Evolutionary conservation across 805 yeast species (phyloP).

Genomic region (Starmerella sirachaensis): DNA sequence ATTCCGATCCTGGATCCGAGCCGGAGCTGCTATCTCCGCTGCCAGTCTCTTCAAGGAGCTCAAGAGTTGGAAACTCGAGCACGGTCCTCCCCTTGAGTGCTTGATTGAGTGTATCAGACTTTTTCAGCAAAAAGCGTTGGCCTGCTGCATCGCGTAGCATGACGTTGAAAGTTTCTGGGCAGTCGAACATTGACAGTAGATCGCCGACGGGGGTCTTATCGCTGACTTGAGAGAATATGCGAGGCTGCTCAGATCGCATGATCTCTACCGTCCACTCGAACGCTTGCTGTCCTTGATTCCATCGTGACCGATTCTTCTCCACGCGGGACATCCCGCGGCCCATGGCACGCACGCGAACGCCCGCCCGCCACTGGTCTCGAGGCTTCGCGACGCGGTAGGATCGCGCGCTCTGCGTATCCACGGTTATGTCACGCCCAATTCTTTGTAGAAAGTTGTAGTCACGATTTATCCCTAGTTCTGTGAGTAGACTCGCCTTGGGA

Average conservation of each 20-base stretch:
- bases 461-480: conserved; percentile 44
- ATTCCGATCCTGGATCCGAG: conserved; percentile 16
- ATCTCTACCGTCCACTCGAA: conserved; percentile 73
- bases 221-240: conserved; percentile 14
- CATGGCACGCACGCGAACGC: conserved; percentile 48
- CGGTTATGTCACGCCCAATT: conserved; percentile 47
- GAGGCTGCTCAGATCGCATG: conserved; percentile 11
- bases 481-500: conserved; percentile 37
- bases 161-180: conserved; percentile 10
- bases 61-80: conserved; percentile 66
- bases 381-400: conserved; percentile 22
- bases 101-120: conserved; percentile 33
- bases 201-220: conserved; percentile 14
- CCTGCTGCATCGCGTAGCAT: conserved; percentile 20
- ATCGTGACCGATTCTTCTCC: conserved; percentile 50
- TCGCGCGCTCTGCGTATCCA: conserved; percentile 41
- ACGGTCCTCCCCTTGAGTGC: conserved; percentile 47
- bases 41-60: conserved; percentile 14
- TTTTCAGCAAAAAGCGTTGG: conserved; percentile 11
- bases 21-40: conserved; percentile 13
- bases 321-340: conserved; percentile 71
- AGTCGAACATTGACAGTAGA: conserved; percentile 2
- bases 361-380: conserved; percentile 42
- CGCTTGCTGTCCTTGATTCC: conserved; percentile 48
- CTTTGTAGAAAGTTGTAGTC: conserved; percentile 67